Evolutionary conservation across 768 basidiomycete species (phyloP).

Genomic region (Zangia roseola): DNA sequence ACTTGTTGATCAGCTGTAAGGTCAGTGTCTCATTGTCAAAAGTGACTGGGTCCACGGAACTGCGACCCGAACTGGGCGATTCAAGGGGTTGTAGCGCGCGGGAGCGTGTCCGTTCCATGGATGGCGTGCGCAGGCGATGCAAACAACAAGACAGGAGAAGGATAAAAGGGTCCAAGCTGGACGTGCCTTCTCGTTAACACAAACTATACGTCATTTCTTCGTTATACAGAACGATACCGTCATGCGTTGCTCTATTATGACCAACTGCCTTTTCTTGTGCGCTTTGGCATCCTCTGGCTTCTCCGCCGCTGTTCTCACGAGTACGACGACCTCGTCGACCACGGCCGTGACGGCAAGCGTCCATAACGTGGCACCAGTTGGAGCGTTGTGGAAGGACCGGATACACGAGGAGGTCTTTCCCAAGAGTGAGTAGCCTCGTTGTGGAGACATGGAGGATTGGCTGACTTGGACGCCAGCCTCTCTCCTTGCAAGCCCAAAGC

Average conservation of each 20-base stretch:
- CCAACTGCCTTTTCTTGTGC: constrained; percentile 14
- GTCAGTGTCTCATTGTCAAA: neutral
- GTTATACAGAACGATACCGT: constrained; percentile 2
- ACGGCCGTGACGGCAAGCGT: neutral
- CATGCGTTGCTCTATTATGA: constrained; percentile 15
- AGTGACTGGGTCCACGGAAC: neutral
- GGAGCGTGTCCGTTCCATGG: neutral
- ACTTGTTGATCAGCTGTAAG: neutral
- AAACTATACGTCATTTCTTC: neutral
- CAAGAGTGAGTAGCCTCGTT: constrained; percentile 9
- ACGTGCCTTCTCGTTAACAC: neutral
- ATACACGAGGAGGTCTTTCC: constrained; percentile 22
- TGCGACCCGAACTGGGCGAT: constrained; percentile 1
- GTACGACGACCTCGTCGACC: neutral
- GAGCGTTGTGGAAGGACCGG: constrained; percentile 17
- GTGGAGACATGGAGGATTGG: neutral
- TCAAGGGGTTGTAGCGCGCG: neutral
- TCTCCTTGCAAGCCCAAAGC: neutral
- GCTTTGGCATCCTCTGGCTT: constrained; percentile 15
- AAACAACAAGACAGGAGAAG: constrained; percentile 5
- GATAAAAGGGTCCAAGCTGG: constrained; percentile 14
- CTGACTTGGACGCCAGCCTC: constrained; percentile 4
- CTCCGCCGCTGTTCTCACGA: constrained; percentile 9
- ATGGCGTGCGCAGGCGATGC: constrained; percentile 12
- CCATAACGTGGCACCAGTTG: neutral